A percentile compares a stretch with the other conserved stretches of the same genome.
These are phyloP conservation scores for Multifurca ochricompacta DNA, from an alignment of 768 basidiomycete species.

Conservation along the genomic window DNA sequence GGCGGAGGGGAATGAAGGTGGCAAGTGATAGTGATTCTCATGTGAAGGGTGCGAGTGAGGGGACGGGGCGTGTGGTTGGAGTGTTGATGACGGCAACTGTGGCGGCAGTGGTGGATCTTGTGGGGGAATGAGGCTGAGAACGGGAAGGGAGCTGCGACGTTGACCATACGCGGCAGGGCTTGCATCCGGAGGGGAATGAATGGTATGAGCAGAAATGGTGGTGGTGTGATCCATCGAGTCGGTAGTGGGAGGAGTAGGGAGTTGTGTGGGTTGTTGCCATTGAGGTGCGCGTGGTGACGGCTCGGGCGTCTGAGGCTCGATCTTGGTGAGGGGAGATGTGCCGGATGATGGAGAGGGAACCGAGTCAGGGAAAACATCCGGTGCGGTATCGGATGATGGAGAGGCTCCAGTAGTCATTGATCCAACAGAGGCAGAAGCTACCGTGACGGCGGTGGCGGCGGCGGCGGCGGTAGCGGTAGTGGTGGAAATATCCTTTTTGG, in stretches of 20 bases:
- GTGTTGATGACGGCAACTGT: not conserved
- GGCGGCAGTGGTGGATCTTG: constrained; percentile 5
- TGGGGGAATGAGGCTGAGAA: constrained; percentile 12
- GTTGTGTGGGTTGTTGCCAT: constrained; percentile 15
- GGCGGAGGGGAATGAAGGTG: constrained; percentile 9
- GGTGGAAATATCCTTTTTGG: not conserved
- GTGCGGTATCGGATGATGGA: not conserved
- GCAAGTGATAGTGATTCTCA: not conserved
- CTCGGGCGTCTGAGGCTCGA: constrained; percentile 17
- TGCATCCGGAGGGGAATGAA: constrained; percentile 4
- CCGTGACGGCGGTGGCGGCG: not conserved
- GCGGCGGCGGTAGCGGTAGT: not conserved
- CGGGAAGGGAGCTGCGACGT: constrained; percentile 18
- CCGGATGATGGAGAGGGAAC: not conserved
- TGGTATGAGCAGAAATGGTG: not conserved
- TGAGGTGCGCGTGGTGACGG: constrained; percentile 6
- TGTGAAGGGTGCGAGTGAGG: not conserved
- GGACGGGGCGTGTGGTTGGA: not conserved
- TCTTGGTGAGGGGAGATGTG: constrained; percentile 15
- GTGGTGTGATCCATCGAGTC: constrained; percentile 9
- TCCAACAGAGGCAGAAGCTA: not conserved
- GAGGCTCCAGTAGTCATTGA: not conserved
- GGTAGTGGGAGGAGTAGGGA: not conserved
- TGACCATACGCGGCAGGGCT: constrained; percentile 6
- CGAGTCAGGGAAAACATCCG: not conserved